Conservation (phyloP, 257 asterid genomes). For the Gardenia jasminoides region DNA sequence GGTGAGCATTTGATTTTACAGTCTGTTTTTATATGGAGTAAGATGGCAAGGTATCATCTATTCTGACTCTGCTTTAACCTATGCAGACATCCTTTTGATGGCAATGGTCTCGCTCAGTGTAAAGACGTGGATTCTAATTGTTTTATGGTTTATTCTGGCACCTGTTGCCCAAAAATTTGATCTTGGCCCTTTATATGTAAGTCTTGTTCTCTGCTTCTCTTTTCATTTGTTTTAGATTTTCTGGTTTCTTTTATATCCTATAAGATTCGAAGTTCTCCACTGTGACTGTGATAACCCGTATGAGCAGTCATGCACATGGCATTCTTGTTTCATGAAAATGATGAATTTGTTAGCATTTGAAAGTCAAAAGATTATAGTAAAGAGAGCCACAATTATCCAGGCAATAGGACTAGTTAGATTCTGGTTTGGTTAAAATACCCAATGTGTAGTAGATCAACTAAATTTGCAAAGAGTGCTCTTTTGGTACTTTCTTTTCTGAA, state of each 20-base stretch:
- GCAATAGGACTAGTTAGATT: background rate
- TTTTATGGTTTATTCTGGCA: conserved; percentile 76
- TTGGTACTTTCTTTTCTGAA: too few relatives aligned
- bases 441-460: background rate
- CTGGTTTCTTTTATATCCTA: background rate
- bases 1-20: conserved; percentile 45
- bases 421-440: too few relatives aligned
- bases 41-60: conserved; percentile 15
- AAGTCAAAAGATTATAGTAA: background rate
- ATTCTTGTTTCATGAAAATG: background rate
- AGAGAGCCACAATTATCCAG: background rate
- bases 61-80: conserved; percentile 7
- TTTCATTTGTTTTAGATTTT: background rate
- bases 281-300: background rate
- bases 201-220: conserved; percentile 31
- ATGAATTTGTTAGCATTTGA: background rate
- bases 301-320: background rate
- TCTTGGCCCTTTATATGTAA: conserved; percentile 83
- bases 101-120: conserved; percentile 65
- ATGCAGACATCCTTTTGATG: conserved; percentile 78
- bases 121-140: conserved; percentile 65
- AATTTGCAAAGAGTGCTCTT: background rate
- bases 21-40: background rate
- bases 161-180: conserved; percentile 68
- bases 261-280: background rate